phyloP scores from a whole-genome alignment of 345 rosid genomes.

The Erodium maritimum region DNA sequence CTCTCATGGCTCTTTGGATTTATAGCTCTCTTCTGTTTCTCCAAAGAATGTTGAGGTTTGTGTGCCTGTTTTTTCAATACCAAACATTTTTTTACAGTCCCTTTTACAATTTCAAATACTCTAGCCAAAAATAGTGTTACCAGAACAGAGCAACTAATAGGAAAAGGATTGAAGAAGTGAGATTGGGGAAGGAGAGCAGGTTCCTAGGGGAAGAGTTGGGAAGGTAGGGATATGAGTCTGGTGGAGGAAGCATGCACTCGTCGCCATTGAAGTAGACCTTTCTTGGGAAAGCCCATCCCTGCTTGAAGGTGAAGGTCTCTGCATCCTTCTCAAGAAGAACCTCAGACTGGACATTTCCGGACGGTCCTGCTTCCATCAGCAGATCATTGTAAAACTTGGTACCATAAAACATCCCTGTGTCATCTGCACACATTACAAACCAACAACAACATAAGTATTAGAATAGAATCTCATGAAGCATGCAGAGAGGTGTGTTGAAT shows the following conservation, averaged over 20 bases:
- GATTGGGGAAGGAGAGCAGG: slow-evolving; percentile 16
- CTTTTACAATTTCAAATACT: too few species aligned
- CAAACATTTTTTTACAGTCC: too few species aligned
- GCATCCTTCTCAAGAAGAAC: slow-evolving; percentile 66
- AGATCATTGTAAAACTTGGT: slow-evolving; percentile 66
- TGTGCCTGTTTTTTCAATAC: too few species aligned
- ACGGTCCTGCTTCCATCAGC: slow-evolving; percentile 79
- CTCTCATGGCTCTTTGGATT: too few species aligned
- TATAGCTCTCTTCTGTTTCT: too few species aligned
- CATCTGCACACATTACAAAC: slow-evolving; percentile 59
- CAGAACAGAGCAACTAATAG: too few species aligned
- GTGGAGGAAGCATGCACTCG: slow-evolving; percentile 80
- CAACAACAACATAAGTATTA: not conserved
- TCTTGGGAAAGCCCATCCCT: slow-evolving; percentile 91
- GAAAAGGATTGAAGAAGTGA: slow-evolving; percentile 15
- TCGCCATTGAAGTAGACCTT: slow-evolving; percentile 90
- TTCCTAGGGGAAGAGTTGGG: slow-evolving; percentile 41
- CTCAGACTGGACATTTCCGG: slow-evolving; percentile 84
- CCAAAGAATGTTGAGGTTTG: too few species aligned
- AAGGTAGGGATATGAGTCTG: slow-evolving; percentile 70
- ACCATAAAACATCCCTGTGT: slow-evolving; percentile 81
- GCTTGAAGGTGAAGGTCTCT: slow-evolving; percentile 67
- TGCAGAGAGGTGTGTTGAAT: too few species aligned
- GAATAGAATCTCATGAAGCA: not conserved
- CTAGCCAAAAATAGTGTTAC: too few species aligned